Base-by-base conservation (phyloP, 2,329 filamentous ascomycete genomes). In the Teratosphaeriaceae sp. region DNA sequence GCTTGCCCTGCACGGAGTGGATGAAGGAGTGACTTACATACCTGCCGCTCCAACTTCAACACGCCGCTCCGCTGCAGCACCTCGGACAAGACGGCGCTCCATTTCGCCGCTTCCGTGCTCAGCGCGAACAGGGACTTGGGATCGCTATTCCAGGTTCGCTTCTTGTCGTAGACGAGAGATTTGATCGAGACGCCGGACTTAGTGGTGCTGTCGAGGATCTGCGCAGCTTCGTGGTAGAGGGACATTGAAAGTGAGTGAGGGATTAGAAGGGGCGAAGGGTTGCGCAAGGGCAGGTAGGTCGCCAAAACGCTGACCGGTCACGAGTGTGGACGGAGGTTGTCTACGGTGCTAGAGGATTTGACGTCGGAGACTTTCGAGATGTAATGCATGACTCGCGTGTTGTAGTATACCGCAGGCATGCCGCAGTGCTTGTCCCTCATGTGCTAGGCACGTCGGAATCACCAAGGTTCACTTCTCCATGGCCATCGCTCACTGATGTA, bases 151-250 rank as follows among this genome's bases (percentile, higher is more conserved):
- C 88, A 67, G n/a, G n/a, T n/a, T 6, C 74, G 72, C 55, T 84
- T 84, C 48, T 80, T 82, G 45, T 67, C 73, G 64, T 92, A 97
- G 34, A 97, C 79, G 26, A 86, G 75, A 6, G 88, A 87, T 65
- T 94, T 95, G 50, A 97, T 75, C 20, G 87, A 95, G 15, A n/a
- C n/a, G n/a, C n/a, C n/a, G n/a, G 87, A 88, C n/a, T 84, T 82
- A 2, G 73, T 68, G 2, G 80, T 68, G 5, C 74, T 75, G 3
- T 76, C 75, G 43, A 98, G 69, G 26, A 96, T 72, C 12, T 81
- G 75, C 3, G 85, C 88, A 5, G 89, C 85, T 70, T 97, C 92
- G 63, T 94, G 85, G 64, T 98, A 98, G 44, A 98, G 82, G 37
- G 89, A 94, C 90, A 97, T 97, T 18, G 30, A 16, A 16, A 34